These are phyloP conservation scores for Ascomycota sp. DNA, from an alignment of 2,329 filamentous ascomycete species.

Conservation along the genomic window DNA sequence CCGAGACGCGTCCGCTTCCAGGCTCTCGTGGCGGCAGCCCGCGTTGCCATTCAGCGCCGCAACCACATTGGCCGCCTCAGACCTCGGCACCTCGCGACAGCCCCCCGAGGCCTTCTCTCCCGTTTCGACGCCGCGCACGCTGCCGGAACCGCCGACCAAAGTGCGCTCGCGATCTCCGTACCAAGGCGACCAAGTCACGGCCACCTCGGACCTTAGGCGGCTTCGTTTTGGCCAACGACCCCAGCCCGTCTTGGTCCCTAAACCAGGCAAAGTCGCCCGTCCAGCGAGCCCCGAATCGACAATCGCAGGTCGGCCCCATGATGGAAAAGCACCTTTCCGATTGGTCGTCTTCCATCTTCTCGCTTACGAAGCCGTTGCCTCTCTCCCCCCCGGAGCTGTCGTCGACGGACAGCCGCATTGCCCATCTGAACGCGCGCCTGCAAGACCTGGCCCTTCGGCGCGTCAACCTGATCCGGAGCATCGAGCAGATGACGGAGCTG, in stretches of 20 bases:
- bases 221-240: neutral
- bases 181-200: too few relatives aligned
- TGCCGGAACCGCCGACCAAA: too few relatives aligned
- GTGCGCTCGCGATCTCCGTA: too few relatives aligned
- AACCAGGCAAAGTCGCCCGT: neutral
- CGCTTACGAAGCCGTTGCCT: constrained; percentile 37
- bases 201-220: too few relatives aligned
- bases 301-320: constrained; percentile 1
- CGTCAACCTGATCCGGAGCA: constrained; percentile 50
- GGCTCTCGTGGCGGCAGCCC: constrained; percentile 26
- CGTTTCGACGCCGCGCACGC: constrained; percentile 7
- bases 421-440: constrained; percentile 44
- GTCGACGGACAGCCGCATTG: constrained; percentile 41
- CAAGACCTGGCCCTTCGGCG: constrained; percentile 45
- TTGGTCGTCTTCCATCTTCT: constrained; percentile 13
- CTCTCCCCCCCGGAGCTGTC: constrained; percentile 37
- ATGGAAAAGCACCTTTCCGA: constrained; percentile 1
- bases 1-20: constrained; percentile 3
- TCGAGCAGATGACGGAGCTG: constrained; percentile 58
- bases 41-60: constrained; percentile 42
- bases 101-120: constrained; percentile 8
- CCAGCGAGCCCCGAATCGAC: neutral
- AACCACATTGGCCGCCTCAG: constrained; percentile 38
- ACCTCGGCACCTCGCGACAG: constrained; percentile 8
- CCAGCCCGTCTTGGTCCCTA: constrained; percentile 7